Evolutionary conservation across 2,329 filamentous ascomycete genomes (phyloP), one percentile per base, ranked within the genome.

Genomic region (Ascochyta viciae-villosae): DNA sequence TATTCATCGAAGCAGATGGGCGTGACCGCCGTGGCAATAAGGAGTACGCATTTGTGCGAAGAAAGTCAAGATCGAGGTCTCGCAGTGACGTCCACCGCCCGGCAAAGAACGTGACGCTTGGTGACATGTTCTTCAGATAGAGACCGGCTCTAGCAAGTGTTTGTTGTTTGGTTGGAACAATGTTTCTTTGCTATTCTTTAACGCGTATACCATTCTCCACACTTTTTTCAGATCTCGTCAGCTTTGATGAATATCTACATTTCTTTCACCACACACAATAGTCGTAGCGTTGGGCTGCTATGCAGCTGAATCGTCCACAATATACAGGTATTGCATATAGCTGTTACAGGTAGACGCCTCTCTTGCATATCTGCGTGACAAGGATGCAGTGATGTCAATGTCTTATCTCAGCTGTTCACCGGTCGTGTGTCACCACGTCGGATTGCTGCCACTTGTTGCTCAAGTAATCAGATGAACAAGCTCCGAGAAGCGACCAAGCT

Each of bases 41-140:
- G 29, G 75, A 80, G 43, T 81, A 80, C 51, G 80, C 80, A 5
- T 80, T 77, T 70, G 79, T 81, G 31, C 74, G 74, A 42, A 65
- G 65, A 57, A 69, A 70, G 64, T 68, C 66, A 3, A 48, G 61
- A 37, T 73, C 71, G 6, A 61, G 66, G 40, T 72, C 67, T 4
- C 70, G 71, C 27, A 70, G 65, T 27, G 70, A 72, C 24, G 70
- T 72, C 16, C 62, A 66, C 6, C 67, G 67, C 8, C 68, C 67
- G 5, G 68, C 66, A 47, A 66, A 67, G 54, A 66, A 72, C 49
- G 66, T 74, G 2, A 72, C 64, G 16, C 58, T 76, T 37, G 69
- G 68, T 15, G 70, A 72, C 16, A 71, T 74, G 70, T 70, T 75
- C 44, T 70, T 61, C 42, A 60, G 62, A 34, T 66, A 62, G 43